Base-by-base conservation (phyloP, 345 rosid species). In the Lepidium sativum region DNA sequence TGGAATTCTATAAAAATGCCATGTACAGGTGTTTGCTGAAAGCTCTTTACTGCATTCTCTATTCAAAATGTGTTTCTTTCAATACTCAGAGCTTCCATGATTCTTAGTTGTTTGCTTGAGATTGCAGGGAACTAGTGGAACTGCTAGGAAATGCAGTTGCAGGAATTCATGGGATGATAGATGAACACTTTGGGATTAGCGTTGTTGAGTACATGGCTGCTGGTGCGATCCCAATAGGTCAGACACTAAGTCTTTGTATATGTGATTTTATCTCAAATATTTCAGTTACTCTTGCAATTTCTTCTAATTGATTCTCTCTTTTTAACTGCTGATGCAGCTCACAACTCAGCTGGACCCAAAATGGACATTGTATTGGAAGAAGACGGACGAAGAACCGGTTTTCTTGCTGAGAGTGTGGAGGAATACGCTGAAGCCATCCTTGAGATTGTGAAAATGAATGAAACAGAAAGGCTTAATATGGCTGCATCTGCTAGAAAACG, bases 171-270 rank as follows among this genome's bases (percentile, higher is more conserved):
- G 84, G 90, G 9, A 90, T 90, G 96, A 81, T 70, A 63, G 95
- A 90, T 25, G 97, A 94, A 81, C 97, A 90, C 66, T 86, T 94
- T 65, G 99, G 97, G 59, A 90, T 90, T 6, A 71, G 94, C 6
- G 91, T 90, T 43, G 99, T 90, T 15, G 95, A 90, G 79, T 94
- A 80, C 66, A 94, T 94, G 96, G 95, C 92, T 67, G 96, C 96
- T 2, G 99, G 97, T 8, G 91, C 96, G 39, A 81, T 94, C 60
- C 97, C 99, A 39, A 88, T 90, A n/a, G 96, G 96, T 94, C 34
- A 20, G 78, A 48, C 9, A 15, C 42, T 9, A 47, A 23, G 23
- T 14, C 55, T 37, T 37, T 47, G 21, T 23, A 6, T 38, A 11
- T 54, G 37, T 12, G 11, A 13, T 37, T 61, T 35, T 9, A 47